Base-by-base conservation (phyloP, 2,329 filamentous ascomycete species). In the Neofusicoccum umdonicola region DNA sequence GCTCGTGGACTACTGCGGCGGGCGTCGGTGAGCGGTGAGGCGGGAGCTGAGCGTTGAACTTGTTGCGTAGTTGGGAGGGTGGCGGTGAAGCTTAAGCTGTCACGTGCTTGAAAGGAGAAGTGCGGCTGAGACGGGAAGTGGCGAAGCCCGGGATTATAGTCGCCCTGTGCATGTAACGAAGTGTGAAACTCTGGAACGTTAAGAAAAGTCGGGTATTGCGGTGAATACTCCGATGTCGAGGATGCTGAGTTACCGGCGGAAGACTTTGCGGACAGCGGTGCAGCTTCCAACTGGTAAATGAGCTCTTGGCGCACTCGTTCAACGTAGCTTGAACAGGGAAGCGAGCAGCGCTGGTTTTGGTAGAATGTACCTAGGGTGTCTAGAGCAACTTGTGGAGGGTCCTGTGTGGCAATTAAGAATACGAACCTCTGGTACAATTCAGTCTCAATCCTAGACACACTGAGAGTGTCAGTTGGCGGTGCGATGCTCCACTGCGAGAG, bases 401-500 rank as follows among this genome's bases (percentile, higher is more conserved):
- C 56, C 11, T 63, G 56, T 0, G 58, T 65, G 12, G 66, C 66
- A 15, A 65, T 65, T 11, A 65, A 42, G 39, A 51, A 67, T 17
- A 69, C 69, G 3, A 73, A 66, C 34, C 66, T 66, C 9, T 65
- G 66, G 51, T 64, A 66, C 9, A 70, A 62, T 9, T 67, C 65
- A 66, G 65, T 48, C 67, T 48, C 52, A 3, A 31, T 51, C 19
- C 19, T 66, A 27, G 65, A 51, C 22, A 71, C 56, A 5, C 5
- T 6, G 6, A 15, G 11, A 5, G 13, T 12, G 39, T 65, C 45
- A 19, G 8, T 27, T 9, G 27, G 54, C 5, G 13, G 37, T 15
- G 9, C n/a, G 22, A 61, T 39, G 61, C 74, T 74, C 76, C 75
- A 78, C 44, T 69, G 65, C 17, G 73, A 76, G 17, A 71, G 69